phyloP scores from a whole-genome alignment of 2,329 filamentous ascomycete species.

The Penicillium hesseltinei region DNA sequence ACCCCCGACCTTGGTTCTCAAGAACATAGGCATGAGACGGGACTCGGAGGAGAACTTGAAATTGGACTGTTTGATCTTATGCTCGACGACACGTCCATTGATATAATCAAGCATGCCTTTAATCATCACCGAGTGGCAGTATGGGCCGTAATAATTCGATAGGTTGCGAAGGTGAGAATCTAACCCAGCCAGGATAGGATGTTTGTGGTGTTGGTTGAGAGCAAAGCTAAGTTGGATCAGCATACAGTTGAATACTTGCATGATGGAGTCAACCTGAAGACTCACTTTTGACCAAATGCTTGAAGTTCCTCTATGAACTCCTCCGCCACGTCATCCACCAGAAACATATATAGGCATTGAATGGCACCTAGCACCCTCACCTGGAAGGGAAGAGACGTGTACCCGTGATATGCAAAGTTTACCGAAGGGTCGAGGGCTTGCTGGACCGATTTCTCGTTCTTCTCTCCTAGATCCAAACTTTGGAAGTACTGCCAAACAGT shows the following conservation, averaged over 20 bases:
- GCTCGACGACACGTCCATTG: slow-evolving; percentile 12
- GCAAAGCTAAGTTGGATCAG: not conserved
- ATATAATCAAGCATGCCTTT: slow-evolving; percentile 11
- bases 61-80: slow-evolving; percentile 5
- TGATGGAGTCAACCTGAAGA: not conserved
- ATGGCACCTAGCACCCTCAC: slow-evolving; percentile 8
- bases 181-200: slow-evolving; percentile 4
- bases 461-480: slow-evolving; percentile 3
- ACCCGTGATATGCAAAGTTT: slow-evolving; percentile 6
- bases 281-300: slow-evolving; percentile 14
- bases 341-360: slow-evolving; percentile 15
- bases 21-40: slow-evolving; percentile 15
- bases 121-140: slow-evolving; percentile 14
- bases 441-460: not conserved
- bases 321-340: slow-evolving; percentile 14
- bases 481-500: slow-evolving; percentile 13
- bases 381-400: slow-evolving; percentile 11
- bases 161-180: slow-evolving; percentile 9
- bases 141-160: slow-evolving; percentile 10
- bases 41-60: slow-evolving; percentile 2
- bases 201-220: not conserved
- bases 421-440: slow-evolving; percentile 9
- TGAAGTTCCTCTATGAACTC: slow-evolving; percentile 9
- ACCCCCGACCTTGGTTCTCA: slow-evolving; percentile 13
- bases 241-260: too few relatives aligned